Evolutionary conservation across 257 asterid species (phyloP).

Genomic region (Parsonsia alboflavescens): DNA sequence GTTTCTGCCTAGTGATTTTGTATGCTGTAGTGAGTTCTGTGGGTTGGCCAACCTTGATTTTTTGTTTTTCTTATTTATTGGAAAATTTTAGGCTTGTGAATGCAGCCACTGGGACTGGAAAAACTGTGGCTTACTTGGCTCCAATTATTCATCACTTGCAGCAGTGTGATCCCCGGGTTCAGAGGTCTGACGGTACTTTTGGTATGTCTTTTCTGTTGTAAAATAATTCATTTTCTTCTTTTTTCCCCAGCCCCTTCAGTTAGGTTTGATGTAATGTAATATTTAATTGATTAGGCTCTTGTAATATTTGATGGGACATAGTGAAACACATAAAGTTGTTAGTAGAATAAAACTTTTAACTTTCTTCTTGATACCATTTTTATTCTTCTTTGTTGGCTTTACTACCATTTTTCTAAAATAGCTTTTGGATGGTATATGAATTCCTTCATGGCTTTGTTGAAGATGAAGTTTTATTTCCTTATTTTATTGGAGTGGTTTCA

Average conservation of each 20-base stretch:
- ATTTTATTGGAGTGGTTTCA: not conserved
- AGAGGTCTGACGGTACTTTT: constrained; percentile 85
- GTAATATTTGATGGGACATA: not conserved
- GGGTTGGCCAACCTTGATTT: not conserved
- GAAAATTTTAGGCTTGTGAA: constrained; percentile 67
- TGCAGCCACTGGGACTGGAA: constrained; percentile 97
- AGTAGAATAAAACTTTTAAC: not conserved
- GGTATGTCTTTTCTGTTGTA: constrained; percentile 47
- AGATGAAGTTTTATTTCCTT: not conserved
- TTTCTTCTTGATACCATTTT: not conserved
- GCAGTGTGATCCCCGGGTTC: constrained; percentile 48
- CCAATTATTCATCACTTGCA: constrained; percentile 77
- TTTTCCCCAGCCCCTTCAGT: not conserved
- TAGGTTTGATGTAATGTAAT: not conserved
- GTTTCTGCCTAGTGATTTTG: not conserved
- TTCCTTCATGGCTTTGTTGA: not conserved
- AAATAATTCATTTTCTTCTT: not conserved
- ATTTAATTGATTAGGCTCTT: not conserved
- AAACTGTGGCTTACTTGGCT: constrained; percentile 89
- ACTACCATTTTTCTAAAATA: not conserved
- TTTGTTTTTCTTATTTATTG: constrained; percentile 11
- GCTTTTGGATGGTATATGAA: not conserved
- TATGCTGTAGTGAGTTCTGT: not conserved
- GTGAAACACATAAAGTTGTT: not conserved
- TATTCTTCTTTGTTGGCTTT: not conserved